A percentile compares a stretch with the other conserved stretches of the same genome.
These are phyloP conservation scores for Phenoliferia sp. DNA, from an alignment of 1,284 basidiomycete species.

Conservation along the genomic window DNA sequence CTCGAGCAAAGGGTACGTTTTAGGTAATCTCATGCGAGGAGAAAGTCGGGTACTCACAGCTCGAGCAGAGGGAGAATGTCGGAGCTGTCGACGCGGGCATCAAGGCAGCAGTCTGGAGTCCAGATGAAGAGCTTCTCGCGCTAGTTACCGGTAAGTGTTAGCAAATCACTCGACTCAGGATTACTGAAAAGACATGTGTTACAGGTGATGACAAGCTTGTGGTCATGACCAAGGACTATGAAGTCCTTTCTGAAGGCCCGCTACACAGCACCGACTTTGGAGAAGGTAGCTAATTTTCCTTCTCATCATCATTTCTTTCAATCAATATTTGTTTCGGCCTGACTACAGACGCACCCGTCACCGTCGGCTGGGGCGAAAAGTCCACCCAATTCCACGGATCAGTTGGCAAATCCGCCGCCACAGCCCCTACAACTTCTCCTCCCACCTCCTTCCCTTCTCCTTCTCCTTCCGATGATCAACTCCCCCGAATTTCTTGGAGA, in stretches of 20 bases:
- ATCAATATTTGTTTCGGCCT: background rate
- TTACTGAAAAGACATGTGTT: background rate
- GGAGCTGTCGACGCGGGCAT: constrained; percentile 84
- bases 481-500: constrained; percentile 81
- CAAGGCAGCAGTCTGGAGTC: constrained; percentile 77
- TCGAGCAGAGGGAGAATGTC: constrained; percentile 56
- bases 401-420: constrained; percentile 78
- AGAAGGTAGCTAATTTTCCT: constrained; percentile 34
- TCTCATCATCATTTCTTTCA: background rate
- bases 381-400: constrained; percentile 97
- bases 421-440: constrained; percentile 30
- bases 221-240: constrained; percentile 83
- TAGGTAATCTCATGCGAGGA: background rate
- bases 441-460: constrained; percentile 43
- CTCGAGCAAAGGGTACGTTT: constrained; percentile 30
- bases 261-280: constrained; percentile 75
- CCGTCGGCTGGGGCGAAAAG: constrained; percentile 97
- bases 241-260: constrained; percentile 73
- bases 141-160: constrained; percentile 65
- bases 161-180: background rate
- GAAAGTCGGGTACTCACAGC: constrained; percentile 39
- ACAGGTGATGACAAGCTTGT: constrained; percentile 73
- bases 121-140: constrained; percentile 78
- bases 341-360: constrained; percentile 73
- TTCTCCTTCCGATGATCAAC: constrained; percentile 61